Percentiles rank a stretch among this genome's conserved stretches.
These are phyloP conservation scores for Lophium mytilinum DNA, from an alignment of 495 filamentous ascomycete species.

Conservation along the genomic window DNA sequence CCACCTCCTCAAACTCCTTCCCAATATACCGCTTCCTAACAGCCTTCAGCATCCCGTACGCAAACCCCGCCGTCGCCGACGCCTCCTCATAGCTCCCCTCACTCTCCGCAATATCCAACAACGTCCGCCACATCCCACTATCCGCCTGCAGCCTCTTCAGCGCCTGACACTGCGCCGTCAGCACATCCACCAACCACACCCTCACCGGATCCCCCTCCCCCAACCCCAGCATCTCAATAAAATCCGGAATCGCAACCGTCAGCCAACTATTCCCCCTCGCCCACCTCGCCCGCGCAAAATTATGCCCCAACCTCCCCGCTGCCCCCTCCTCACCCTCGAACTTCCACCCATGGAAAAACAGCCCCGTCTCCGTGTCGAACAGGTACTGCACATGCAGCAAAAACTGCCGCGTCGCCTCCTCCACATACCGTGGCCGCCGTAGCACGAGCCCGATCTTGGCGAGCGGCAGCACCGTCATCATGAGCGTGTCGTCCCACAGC, in stretches of 20 bases:
- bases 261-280: constrained; percentile 62
- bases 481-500: constrained; percentile 70
- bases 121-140: constrained; percentile 58
- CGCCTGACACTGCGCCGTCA: constrained; percentile 55
- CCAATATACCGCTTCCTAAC: constrained; percentile 58
- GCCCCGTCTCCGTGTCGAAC: constrained; percentile 55
- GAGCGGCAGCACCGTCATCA: constrained; percentile 72
- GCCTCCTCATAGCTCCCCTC: constrained; percentile 59
- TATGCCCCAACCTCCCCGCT: constrained; percentile 48
- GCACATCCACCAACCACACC: constrained; percentile 50
- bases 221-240: constrained; percentile 58
- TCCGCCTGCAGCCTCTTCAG: constrained; percentile 46
- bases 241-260: constrained; percentile 66
- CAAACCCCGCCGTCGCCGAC: constrained; percentile 68
- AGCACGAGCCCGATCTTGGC: constrained; percentile 66
- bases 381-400: constrained; percentile 65
- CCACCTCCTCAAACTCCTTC: constrained; percentile 40
- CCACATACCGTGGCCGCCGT: constrained; percentile 55
- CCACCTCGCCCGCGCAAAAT: constrained; percentile 64
- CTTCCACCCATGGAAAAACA: constrained; percentile 71
- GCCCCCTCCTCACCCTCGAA: constrained; percentile 39
- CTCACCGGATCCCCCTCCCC: constrained; percentile 48
- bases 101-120: constrained; percentile 50
- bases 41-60: constrained; percentile 65
- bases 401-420: constrained; percentile 65